These are phyloP conservation scores for Phytopythium chamaehyphon DNA, from an alignment of 352 stramenopile genomes.

Conservation along the genomic window DNA sequence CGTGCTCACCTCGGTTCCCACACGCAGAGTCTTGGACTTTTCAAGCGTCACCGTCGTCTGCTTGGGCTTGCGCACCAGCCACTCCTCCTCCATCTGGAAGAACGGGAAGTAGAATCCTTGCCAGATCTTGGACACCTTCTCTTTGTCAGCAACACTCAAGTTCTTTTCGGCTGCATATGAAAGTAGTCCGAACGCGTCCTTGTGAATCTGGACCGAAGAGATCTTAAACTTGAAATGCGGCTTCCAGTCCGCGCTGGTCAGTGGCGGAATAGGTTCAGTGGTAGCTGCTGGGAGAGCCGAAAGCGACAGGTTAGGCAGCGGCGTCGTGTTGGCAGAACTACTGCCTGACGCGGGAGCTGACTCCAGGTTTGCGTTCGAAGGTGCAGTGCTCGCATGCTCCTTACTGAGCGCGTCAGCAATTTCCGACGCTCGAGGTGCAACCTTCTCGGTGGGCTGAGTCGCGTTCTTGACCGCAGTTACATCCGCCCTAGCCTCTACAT, in stretches of 20 bases:
- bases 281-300: not conserved
- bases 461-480: not conserved
- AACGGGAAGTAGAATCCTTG: conserved; percentile 83
- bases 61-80: conserved; percentile 75
- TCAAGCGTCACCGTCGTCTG: conserved; percentile 58
- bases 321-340: conserved; percentile 18
- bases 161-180: conserved; percentile 85
- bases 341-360: not conserved
- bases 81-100: conserved; percentile 81
- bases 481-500: conserved; percentile 18
- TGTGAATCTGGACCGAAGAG: conserved; percentile 75
- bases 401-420: conserved; percentile 67
- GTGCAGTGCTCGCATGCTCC: conserved; percentile 20
- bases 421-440: conserved; percentile 40
- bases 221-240: conserved; percentile 76
- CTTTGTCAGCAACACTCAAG: conserved; percentile 71
- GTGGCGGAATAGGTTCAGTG: conserved; percentile 6
- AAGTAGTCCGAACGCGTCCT: conserved; percentile 74
- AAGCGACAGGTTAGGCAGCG: conserved; percentile 4
- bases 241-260: conserved; percentile 30
- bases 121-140: conserved; percentile 84
- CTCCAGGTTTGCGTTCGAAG: not conserved
- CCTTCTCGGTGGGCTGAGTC: conserved; percentile 8
- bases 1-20: conserved; percentile 72
- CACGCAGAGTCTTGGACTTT: conserved; percentile 55